Base-by-base conservation (phyloP, 108 stramenopile species). In the Nitzschia inconspicua region DNA sequence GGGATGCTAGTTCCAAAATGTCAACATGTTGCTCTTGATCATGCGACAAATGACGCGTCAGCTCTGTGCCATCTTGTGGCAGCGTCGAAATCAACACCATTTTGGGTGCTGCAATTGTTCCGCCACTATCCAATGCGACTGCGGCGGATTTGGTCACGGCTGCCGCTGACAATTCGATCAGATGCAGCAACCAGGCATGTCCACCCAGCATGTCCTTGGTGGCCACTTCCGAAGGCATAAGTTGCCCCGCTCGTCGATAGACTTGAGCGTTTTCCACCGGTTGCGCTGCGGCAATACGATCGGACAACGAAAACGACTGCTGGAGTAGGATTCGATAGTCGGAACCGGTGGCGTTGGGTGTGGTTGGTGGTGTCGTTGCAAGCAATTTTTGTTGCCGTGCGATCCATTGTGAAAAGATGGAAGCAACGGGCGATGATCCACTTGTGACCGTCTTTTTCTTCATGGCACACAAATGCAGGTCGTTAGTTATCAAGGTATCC, bases 201-300 rank as follows among this genome's bases (percentile, higher is more conserved):
- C 57, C 68, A 11, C 63, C 75, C 11, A 47, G 35, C 3, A 59
- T 42, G 35, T 78, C 77, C 14, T 58, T 28, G 1, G n/a, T 28
- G 7, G 72, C 72, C 16, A 34, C 46, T 48, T 68, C 72, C 7
- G 57, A 3, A n/a, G 77, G 77, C 19, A 72, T 73, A 34, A 57
- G 57, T 4, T 73, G 7, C 28, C 68, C 67, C 3, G 77, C 77
- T 24, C 58, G 40, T 16, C 51, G 66, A 48, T 78, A 78, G 0
- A 78, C 8, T 40, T 57, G 61, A 30, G 54, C 25, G 11, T 68
- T 57, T n/a, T 68, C 60, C 3, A 55, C 61, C 9, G 60, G 28
- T 53, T 67, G 26, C 3, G 61, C 66, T 2, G 73, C 66, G 30
- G 19, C 7, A 41, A 67, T 37, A n/a, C 73, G 60, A 22, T 34